Evolutionary conservation across 2,329 filamentous ascomycete species (phyloP), one percentile per base, ranked within the genome.

Genomic region (Mycocentrospora acerina): DNA sequence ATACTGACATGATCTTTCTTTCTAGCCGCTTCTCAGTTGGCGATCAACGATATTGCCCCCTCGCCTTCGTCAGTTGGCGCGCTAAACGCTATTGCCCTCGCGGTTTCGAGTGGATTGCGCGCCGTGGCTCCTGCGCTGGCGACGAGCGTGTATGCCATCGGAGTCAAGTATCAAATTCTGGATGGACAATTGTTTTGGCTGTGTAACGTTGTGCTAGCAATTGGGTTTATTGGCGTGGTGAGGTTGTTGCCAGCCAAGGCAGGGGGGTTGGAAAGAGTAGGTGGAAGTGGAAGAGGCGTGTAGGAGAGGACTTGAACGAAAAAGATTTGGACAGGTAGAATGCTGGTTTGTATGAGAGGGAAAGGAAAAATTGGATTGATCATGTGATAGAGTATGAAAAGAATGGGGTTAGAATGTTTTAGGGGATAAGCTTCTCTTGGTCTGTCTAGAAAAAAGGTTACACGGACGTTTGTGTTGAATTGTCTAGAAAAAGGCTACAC

Each of bases 1-100:
- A n/a, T 30, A 9, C 43, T 54, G 28, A 51, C 29, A 24, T 4
- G 7, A 14, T 4, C 8, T 4, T 30, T 71, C 69, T n/a, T n/a
- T n/a, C n/a, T n/a, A n/a, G n/a, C 85, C 0, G 82, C 75, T 2
- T 76, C 83, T 1, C 86, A 90, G 70, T 79, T 91, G 7, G 81
- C 81, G 0, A 59, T 91, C 22, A 91, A 91, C 62, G 85, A 90
- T 41, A 79, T 86, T 2, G 76, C 82, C 0, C 88, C 88, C 0
- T 80, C 75, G 8, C 76, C 80, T 1, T 71, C 73, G 28, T 77
- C 81, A 0, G 70, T 91, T 8, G 86, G 83, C 0, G 88, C 81
- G 0, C 69, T 93, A 18, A 91, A 91, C 52, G 83, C 83, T 0
- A 53, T 88, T 1, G 77, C 80, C 0, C 69, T 91, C 40, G 84